Percentiles rank a stretch among this genome's conserved stretches.
phyloP scores from a whole-genome alignment of 257 asterid species.

The Primulina tabacum region DNA sequence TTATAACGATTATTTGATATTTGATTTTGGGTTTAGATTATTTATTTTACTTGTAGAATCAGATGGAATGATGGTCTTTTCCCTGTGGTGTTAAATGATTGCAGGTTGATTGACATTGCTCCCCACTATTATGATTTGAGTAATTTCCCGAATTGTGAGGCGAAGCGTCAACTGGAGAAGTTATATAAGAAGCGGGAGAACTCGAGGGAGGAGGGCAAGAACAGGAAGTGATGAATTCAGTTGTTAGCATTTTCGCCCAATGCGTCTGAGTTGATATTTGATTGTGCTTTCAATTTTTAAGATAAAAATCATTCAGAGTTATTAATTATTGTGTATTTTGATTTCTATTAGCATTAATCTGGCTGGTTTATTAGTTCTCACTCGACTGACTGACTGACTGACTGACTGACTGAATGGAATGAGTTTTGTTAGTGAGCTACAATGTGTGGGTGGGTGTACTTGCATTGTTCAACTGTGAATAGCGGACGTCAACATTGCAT shows the following conservation, averaged over 20 bases:
- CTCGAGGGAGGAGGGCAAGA: conserved; percentile 54
- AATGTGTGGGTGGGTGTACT: too few relatives aligned
- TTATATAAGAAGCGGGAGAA: conserved; percentile 72
- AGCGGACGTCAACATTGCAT: too few relatives aligned
- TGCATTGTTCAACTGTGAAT: too few relatives aligned
- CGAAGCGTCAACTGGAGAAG: conserved; percentile 74
- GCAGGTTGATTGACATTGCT: conserved; percentile 89
- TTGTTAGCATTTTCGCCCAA: not conserved
- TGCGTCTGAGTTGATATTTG: conserved; percentile 12
- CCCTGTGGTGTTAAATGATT: not conserved
- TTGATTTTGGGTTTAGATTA: not conserved
- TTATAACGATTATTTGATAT: not conserved
- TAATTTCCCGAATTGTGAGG: conserved; percentile 91
- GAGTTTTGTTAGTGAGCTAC: too few relatives aligned
- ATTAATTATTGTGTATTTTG: too few relatives aligned
- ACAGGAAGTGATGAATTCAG: conserved; percentile 39
- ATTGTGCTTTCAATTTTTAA: conserved; percentile 14
- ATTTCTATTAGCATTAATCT: too few relatives aligned
- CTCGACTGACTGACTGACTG: too few relatives aligned
- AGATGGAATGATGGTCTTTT: not conserved
- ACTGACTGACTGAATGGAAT: too few relatives aligned
- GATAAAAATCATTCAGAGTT: not conserved
- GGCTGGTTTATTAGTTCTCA: too few relatives aligned
- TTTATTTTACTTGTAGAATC: not conserved
- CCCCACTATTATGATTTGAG: conserved; percentile 83